Evolutionary conservation across 305 asterid species (phyloP).

Genomic region (Fraxinus xanthoxyloides): DNA sequence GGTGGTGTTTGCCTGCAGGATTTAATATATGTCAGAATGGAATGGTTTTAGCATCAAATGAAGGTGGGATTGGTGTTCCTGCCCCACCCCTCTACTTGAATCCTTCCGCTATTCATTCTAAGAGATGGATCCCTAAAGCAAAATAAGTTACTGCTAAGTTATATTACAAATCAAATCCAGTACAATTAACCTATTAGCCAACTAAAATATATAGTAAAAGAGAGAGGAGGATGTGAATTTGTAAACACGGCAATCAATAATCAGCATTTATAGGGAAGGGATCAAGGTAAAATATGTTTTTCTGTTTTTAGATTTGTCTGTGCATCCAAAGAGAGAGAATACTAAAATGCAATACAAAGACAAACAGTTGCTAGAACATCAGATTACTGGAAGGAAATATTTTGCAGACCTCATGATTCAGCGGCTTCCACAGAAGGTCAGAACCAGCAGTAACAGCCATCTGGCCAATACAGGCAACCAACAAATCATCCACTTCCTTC

Average conservation of each 20-base stretch:
- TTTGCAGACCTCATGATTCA: slow-evolving; percentile 78
- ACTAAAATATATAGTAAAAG: background rate
- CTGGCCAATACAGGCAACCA: slow-evolving; percentile 74
- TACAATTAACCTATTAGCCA: background rate
- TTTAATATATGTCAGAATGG: background rate
- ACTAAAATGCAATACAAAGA: background rate
- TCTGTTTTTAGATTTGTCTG: background rate
- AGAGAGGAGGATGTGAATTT: background rate
- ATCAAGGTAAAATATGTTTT: background rate
- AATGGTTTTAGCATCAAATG: background rate
- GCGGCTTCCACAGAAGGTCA: slow-evolving; percentile 90
- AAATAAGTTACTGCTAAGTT: background rate
- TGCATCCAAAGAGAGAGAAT: background rate
- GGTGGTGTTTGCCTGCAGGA: background rate
- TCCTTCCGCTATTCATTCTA: background rate
- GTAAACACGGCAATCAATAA: background rate
- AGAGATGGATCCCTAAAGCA: background rate
- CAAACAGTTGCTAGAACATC: background rate
- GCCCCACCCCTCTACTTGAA: background rate
- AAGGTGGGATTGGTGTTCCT: background rate
- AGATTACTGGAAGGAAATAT: background rate
- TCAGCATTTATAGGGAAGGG: background rate
- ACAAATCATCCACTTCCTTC: slow-evolving; percentile 64
- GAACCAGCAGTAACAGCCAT: slow-evolving; percentile 95
- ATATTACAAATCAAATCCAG: background rate